These are phyloP conservation scores for Neurospora sp. DNA, from an alignment of 495 filamentous ascomycete species.

Conservation along the genomic window DNA sequence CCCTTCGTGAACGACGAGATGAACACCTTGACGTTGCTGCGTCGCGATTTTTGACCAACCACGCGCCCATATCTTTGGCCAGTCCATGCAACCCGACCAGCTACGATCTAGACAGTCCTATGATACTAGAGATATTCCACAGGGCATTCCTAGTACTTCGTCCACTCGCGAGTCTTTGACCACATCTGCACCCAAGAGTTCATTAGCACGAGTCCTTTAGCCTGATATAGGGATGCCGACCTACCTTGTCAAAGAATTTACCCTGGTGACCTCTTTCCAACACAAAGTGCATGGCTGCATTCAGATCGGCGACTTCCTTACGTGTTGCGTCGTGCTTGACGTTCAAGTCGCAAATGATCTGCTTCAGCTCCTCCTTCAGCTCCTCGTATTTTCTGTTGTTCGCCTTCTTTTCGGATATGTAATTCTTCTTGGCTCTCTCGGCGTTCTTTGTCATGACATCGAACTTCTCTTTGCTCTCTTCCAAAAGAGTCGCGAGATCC, in stretches of 20 bases:
- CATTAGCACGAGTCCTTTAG: neutral
- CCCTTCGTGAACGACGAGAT: neutral
- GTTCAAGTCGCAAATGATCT: neutral
- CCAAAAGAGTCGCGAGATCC: neutral
- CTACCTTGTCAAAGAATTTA: neutral
- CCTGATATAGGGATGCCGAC: neutral
- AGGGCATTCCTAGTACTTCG: neutral
- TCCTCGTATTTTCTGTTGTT: neutral
- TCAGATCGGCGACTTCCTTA: neutral
- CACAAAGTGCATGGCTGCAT: neutral
- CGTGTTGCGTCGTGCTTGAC: neutral
- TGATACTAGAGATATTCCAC: neutral
- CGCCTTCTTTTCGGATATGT: neutral
- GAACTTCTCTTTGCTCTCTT: neutral
- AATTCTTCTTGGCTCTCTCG: neutral
- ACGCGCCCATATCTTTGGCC: neutral
- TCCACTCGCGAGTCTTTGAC: neutral
- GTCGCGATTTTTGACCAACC: neutral
- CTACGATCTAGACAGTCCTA: neutral
- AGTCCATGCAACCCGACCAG: neutral
- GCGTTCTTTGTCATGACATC: neutral
- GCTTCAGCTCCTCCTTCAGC: neutral
- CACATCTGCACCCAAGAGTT: neutral
- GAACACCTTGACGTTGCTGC: neutral
- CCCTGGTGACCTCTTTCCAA: neutral